Percentiles rank a stretch among this genome's conserved stretches.
These are phyloP conservation scores for Carpinus fangiana DNA, from an alignment of 306 rosid genomes.

Conservation along the genomic window DNA sequence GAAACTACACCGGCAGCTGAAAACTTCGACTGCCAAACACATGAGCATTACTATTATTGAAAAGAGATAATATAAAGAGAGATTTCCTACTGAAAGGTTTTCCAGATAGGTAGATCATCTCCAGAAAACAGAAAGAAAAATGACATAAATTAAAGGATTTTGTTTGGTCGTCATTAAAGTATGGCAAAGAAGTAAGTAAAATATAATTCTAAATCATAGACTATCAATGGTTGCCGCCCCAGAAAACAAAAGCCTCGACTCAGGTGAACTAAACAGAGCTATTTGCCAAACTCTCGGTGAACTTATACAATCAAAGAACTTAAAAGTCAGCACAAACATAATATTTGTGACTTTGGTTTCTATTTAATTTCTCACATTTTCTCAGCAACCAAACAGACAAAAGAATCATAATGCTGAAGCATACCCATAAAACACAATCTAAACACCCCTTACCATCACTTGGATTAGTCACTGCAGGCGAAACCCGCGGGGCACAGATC, in stretches of 20 bases:
- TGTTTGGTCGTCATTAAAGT: conserved; percentile 9
- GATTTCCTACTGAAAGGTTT: conserved; percentile 9
- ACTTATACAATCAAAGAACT: not conserved
- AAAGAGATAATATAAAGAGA: conserved; percentile 4
- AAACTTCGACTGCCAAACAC: conserved; percentile 7
- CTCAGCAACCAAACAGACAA: conserved; percentile 27
- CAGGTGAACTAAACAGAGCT: not conserved
- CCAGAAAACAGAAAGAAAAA: conserved; percentile 20
- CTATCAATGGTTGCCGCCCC: not conserved
- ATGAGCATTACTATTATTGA: conserved; percentile 1
- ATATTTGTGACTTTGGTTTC: conserved; percentile 3
- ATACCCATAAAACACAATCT: conserved; percentile 10
- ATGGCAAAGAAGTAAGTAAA: conserved; percentile 15
- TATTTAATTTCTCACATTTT: conserved; percentile 20
- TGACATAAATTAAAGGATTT: conserved; percentile 11
- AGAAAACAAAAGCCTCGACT: conserved; percentile 15
- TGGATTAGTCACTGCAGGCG: conserved; percentile 66
- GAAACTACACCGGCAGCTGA: not conserved
- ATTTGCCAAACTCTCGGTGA: not conserved
- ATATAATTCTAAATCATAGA: not conserved
- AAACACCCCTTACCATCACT: conserved; percentile 59
- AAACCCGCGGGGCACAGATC: conserved; percentile 52
- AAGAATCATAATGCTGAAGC: conserved; percentile 25
- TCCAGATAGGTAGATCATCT: not conserved
- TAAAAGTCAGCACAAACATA: not conserved